Conservation (phyloP, 176 grass and related monocot genomes). For the Avena sativa region DNA sequence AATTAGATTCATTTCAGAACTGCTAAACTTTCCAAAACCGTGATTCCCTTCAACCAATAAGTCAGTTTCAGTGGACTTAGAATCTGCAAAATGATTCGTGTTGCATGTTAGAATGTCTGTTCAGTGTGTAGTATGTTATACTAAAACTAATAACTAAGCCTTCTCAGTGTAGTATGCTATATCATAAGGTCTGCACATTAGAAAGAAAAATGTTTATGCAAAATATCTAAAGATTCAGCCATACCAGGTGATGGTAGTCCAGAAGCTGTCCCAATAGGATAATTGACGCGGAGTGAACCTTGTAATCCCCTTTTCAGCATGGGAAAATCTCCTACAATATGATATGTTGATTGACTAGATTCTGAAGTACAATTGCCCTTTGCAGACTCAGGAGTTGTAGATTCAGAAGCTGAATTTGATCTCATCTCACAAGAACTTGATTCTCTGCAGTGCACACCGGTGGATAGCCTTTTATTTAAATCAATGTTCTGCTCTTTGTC, state of each 20-base stretch:
- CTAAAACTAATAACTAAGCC: too few relatives aligned
- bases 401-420: slow-evolving; percentile 48
- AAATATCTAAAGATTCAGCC: slow-evolving; percentile 33
- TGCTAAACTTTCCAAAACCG: slow-evolving; percentile 19
- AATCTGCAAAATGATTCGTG: slow-evolving; percentile 43
- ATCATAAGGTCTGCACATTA: slow-evolving; percentile 23
- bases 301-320: slow-evolving; percentile 48
- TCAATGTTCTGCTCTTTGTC: slow-evolving; percentile 29
- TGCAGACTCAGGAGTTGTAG: slow-evolving; percentile 30
- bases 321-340: slow-evolving; percentile 37
- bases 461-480: slow-evolving; percentile 35
- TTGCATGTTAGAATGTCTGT: slow-evolving; percentile 4
- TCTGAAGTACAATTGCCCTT: slow-evolving; percentile 44
- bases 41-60: slow-evolving; percentile 22
- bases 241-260: slow-evolving; percentile 44
- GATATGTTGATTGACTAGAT: slow-evolving; percentile 41
- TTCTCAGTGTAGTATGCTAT: slow-evolving; percentile 1
- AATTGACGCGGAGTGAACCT: neutral
- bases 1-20: slow-evolving; percentile 45
- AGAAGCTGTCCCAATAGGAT: slow-evolving; percentile 33
- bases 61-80: slow-evolving; percentile 21
- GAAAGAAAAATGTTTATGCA: slow-evolving; percentile 25
- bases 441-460: slow-evolving; percentile 25
- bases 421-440: slow-evolving; percentile 37
- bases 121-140: neutral